A percentile compares a stretch with the other conserved stretches of the same genome.
These are phyloP conservation scores for Ustilago trichophora DNA, from an alignment of 1,284 basidiomycete genomes.

Conservation along the genomic window DNA sequence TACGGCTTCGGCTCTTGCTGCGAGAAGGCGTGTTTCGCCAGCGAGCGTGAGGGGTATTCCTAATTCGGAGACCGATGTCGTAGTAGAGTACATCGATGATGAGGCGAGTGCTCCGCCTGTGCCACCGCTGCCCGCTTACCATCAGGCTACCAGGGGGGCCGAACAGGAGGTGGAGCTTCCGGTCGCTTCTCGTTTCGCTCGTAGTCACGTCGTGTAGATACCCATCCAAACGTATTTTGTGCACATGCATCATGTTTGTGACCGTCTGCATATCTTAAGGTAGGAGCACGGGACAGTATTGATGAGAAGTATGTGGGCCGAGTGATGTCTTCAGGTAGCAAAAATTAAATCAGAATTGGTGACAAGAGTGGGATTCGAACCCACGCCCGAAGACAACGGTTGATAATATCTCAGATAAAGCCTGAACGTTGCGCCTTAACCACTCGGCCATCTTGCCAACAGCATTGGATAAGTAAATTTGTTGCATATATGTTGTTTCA, in stretches of 20 bases:
- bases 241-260: no score
- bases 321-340: no score
- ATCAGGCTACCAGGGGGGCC: slow-evolving; percentile 10
- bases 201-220: slow-evolving; percentile 17
- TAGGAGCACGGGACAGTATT: no score
- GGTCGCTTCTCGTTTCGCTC: slow-evolving; percentile 23
- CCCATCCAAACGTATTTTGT: no score
- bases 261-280: no score
- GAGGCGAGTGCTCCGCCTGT: slow-evolving; percentile 15
- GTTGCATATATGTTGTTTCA: neutral
- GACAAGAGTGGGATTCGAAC: slow-evolving; percentile 66
- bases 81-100: slow-evolving; percentile 29
- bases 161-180: slow-evolving; percentile 5
- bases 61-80: slow-evolving; percentile 5
- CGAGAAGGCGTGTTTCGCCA: slow-evolving; percentile 5
- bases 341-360: slow-evolving; percentile 37
- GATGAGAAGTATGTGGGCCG: no score
- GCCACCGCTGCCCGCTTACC: slow-evolving; percentile 37
- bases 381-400: slow-evolving; percentile 62
- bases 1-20: slow-evolving; percentile 27
- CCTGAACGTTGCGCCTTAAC: slow-evolving; percentile 63
- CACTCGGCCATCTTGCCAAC: slow-evolving; percentile 65
- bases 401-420: slow-evolving; percentile 7
- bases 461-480: neutral
- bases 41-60: slow-evolving; percentile 7